Evolutionary conservation across 441 rosid genomes (phyloP).

Genomic region (Pelargonium cotyledonis): DNA sequence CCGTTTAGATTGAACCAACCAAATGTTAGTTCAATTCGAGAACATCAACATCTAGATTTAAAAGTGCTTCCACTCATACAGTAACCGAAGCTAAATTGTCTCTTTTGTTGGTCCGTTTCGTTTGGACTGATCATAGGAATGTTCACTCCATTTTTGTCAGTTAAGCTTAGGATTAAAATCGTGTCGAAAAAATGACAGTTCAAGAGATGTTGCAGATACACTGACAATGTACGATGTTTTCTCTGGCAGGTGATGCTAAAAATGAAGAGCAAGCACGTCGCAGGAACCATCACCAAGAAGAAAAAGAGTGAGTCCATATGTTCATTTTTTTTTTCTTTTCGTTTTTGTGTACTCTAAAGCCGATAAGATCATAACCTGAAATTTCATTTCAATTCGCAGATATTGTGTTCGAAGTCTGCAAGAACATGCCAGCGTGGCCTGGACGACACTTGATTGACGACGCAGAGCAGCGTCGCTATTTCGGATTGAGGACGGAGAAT

Average conservation of each 20-base stretch:
- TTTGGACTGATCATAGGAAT: too few relatives aligned
- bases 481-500: slow-evolving; percentile 54
- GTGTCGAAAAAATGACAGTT: slow-evolving; percentile 21
- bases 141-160: too few relatives aligned
- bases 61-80: too few relatives aligned
- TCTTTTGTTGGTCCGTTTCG: too few relatives aligned
- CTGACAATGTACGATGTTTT: slow-evolving; percentile 23
- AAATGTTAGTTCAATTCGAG: too few relatives aligned
- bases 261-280: slow-evolving; percentile 93
- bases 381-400: slow-evolving; percentile 39
- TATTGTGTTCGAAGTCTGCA: slow-evolving; percentile 67
- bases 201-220: not conserved
- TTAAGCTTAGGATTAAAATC: slow-evolving; percentile 32
- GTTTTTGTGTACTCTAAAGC: slow-evolving; percentile 51
- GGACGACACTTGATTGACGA: slow-evolving; percentile 84
- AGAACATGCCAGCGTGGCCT: slow-evolving; percentile 81
- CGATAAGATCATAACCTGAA: slow-evolving; percentile 29
- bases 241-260: slow-evolving; percentile 66
- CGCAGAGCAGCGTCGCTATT: slow-evolving; percentile 72
- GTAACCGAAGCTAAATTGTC: too few relatives aligned
- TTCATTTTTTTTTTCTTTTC: too few relatives aligned
- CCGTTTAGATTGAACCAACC: too few relatives aligned
- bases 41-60: too few relatives aligned
- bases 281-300: slow-evolving; percentile 92
- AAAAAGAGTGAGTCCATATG: slow-evolving; percentile 70